Percentiles rank a stretch among this genome's conserved stretches.
phyloP scores from a whole-genome alignment of 352 stramenopile species.

The Globisporangium polare region DNA sequence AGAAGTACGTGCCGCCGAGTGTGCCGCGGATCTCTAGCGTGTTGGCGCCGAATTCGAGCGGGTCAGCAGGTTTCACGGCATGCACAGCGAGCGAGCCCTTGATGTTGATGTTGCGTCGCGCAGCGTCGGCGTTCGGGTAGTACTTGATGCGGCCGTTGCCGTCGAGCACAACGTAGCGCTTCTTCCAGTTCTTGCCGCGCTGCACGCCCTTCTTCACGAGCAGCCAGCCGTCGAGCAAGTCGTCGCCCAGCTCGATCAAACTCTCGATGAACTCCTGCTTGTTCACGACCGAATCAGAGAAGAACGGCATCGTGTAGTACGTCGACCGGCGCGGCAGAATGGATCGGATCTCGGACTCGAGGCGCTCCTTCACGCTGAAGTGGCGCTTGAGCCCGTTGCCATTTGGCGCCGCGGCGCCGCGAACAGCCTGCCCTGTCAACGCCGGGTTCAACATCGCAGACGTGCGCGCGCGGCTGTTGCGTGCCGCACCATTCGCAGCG shows the following conservation, averaged over 20 bases:
- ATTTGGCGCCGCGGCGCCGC: background rate
- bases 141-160: conserved; percentile 74
- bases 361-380: conserved; percentile 50
- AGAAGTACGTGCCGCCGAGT: conserved; percentile 78
- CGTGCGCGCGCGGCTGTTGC: conserved; percentile 3
- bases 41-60: conserved; percentile 69
- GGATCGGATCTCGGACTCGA: conserved; percentile 56
- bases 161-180: conserved; percentile 75
- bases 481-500: background rate
- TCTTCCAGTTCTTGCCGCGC: conserved; percentile 81
- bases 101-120: conserved; percentile 72
- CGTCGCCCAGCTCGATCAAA: conserved; percentile 64
- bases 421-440: background rate
- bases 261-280: conserved; percentile 76
- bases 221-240: conserved; percentile 67
- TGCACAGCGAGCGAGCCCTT: conserved; percentile 76
- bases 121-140: conserved; percentile 71
- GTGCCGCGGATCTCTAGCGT: conserved; percentile 75
- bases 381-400: conserved; percentile 21
- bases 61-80: conserved; percentile 66
- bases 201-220: conserved; percentile 73
- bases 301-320: conserved; percentile 80
- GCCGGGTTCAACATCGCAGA: background rate
- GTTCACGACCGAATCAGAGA: conserved; percentile 65
- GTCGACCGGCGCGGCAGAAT: conserved; percentile 55